Evolutionary conservation across 768 basidiomycete genomes (phyloP).

Genomic region (Kwoniella shandongensis): DNA sequence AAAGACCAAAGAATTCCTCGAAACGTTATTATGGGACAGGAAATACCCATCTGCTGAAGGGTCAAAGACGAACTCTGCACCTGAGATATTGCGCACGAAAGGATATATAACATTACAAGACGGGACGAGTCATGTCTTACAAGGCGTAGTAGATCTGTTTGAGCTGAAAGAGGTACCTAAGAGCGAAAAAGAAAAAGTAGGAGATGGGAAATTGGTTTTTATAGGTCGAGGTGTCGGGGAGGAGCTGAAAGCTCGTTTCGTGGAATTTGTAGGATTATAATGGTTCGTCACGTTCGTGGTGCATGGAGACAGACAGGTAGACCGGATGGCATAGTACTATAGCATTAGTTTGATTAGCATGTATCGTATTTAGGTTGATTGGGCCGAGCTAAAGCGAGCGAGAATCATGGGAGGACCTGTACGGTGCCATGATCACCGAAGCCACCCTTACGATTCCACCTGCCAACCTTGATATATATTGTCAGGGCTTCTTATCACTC

Average conservation of each 20-base stretch:
- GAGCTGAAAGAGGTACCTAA: slow-evolving; percentile 60
- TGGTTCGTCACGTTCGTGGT: too few relatives aligned
- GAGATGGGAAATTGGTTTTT: slow-evolving; percentile 76
- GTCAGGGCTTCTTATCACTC: too few relatives aligned
- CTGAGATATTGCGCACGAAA: slow-evolving; percentile 82
- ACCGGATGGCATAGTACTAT: background rate
- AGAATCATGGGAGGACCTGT: too few relatives aligned
- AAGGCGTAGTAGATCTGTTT: slow-evolving; percentile 88
- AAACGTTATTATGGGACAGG: slow-evolving; percentile 74
- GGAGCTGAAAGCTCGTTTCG: slow-evolving; percentile 11
- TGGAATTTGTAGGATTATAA: slow-evolving; percentile 13
- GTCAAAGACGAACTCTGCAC: slow-evolving; percentile 7
- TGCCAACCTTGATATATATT: too few relatives aligned
- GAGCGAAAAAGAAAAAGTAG: slow-evolving; percentile 57
- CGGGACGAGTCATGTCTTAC: slow-evolving; percentile 71
- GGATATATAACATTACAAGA: slow-evolving; percentile 62
- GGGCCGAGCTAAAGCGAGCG: too few relatives aligned
- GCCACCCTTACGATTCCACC: too few relatives aligned
- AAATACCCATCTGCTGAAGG: slow-evolving; percentile 54
- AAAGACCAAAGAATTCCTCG: slow-evolving; percentile 75
- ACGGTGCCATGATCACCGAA: too few relatives aligned
- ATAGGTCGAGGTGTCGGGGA: slow-evolving; percentile 74
- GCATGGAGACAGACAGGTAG: too few relatives aligned
- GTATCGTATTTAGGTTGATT: too few relatives aligned
- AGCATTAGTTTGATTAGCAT: background rate